phyloP scores from a whole-genome alignment of 2,329 filamentous ascomycete genomes.

The Trichoderma semiorbis region DNA sequence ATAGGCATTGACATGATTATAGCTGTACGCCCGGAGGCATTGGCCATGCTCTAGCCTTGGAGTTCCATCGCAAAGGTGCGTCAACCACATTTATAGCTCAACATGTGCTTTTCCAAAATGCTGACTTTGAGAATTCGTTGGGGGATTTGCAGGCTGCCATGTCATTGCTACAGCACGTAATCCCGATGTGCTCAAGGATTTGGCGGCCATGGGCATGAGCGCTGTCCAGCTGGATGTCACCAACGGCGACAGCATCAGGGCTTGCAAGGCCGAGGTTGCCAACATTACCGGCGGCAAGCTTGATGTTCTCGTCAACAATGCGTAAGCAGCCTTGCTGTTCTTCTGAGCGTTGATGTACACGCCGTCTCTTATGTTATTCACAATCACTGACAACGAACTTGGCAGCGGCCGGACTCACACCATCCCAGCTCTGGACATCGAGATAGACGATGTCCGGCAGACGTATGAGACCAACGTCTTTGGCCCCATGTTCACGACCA shows the following conservation, averaged over 20 bases:
- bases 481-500: slow-evolving; percentile 53
- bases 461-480: slow-evolving; percentile 58
- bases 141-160: slow-evolving; percentile 33
- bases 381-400: background rate
- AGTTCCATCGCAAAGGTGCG: slow-evolving; percentile 52
- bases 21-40: slow-evolving; percentile 59
- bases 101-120: background rate
- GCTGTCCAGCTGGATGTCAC: slow-evolving; percentile 54
- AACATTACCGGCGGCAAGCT: slow-evolving; percentile 50
- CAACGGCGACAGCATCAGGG: slow-evolving; percentile 46
- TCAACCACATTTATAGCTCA: background rate
- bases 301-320: slow-evolving; percentile 59
- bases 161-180: slow-evolving; percentile 57
- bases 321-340: slow-evolving; percentile 35
- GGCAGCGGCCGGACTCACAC: slow-evolving; percentile 49
- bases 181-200: slow-evolving; percentile 43
- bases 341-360: background rate
- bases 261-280: slow-evolving; percentile 45
- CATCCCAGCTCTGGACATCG: slow-evolving; percentile 50
- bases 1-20: background rate
- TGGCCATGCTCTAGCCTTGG: slow-evolving; percentile 50
- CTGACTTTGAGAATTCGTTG: background rate
- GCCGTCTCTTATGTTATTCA: no score
- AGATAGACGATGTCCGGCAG: slow-evolving; percentile 49
- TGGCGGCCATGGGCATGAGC: slow-evolving; percentile 47